phyloP scores from a whole-genome alignment of 305 asterid species.

The Striga hermonthica region DNA sequence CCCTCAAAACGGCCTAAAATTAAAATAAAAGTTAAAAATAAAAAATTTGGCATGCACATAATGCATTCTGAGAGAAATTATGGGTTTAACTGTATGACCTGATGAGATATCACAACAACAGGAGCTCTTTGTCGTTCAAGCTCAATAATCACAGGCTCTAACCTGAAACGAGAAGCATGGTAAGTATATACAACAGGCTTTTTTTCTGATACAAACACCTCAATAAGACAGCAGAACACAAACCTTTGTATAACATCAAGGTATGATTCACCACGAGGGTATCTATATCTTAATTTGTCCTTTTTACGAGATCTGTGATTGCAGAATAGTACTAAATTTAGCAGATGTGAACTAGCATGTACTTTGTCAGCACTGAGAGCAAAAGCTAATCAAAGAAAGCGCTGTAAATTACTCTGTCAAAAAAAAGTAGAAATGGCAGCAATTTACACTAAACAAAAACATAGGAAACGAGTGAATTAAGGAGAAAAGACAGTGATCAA shows the following conservation, averaged over 20 bases:
- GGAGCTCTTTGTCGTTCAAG: conserved; percentile 98
- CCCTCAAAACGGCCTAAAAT: conserved; percentile 88
- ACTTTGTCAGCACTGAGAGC: background rate
- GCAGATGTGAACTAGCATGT: conserved; percentile 16
- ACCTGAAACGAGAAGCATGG: conserved; percentile 43
- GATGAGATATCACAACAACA: conserved; percentile 95
- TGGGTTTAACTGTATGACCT: conserved; percentile 46
- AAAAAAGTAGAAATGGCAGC: background rate
- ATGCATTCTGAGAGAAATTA: conserved; percentile 17
- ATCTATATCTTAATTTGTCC: conserved; percentile 95
- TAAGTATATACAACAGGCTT: conserved; percentile 32
- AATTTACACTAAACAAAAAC: background rate
- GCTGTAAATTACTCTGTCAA: background rate
- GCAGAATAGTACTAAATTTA: conserved; percentile 19
- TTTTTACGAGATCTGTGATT: conserved; percentile 74
- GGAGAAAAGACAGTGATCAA: too few relatives aligned
- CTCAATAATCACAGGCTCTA: conserved; percentile 98
- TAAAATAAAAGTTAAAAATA: conserved; percentile 21
- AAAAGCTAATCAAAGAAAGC: background rate
- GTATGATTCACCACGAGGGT: conserved; percentile 98
- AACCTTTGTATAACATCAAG: conserved; percentile 98
- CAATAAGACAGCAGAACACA: conserved; percentile 31
- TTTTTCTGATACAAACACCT: conserved; percentile 16
- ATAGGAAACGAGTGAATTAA: background rate
- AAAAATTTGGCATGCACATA: conserved; percentile 26